Conservation (phyloP, 2,329 filamentous ascomycete species). For the Ilyonectria robusta region DNA sequence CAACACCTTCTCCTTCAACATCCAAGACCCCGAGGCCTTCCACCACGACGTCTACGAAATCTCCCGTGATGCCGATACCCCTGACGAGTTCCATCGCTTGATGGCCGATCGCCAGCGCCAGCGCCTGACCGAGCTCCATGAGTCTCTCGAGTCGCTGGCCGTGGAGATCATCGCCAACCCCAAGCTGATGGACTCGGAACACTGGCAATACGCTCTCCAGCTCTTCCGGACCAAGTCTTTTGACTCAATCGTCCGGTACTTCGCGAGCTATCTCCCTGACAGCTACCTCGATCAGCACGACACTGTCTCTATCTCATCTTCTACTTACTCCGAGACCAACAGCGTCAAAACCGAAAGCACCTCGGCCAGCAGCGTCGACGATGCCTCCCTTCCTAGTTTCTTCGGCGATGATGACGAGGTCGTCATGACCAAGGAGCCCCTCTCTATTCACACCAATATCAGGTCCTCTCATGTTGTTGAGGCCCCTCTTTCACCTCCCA, state of each 20-base stretch:
- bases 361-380: constrained; percentile 57
- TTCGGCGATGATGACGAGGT: constrained; percentile 57
- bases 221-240: constrained; percentile 72
- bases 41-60: constrained; percentile 74
- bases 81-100: constrained; percentile 68
- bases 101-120: constrained; percentile 68
- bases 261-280: constrained; percentile 70
- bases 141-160: constrained; percentile 70
- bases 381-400: constrained; percentile 55
- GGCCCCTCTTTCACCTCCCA: constrained; percentile 57
- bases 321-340: constrained; percentile 57
- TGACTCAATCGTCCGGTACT: constrained; percentile 73
- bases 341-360: constrained; percentile 56
- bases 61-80: constrained; percentile 64
- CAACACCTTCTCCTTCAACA: constrained; percentile 69
- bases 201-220: constrained; percentile 72
- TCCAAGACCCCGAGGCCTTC: constrained; percentile 73
- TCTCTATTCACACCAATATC: constrained; percentile 46
- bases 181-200: constrained; percentile 69
- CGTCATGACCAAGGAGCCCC: constrained; percentile 63
- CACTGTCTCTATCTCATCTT: constrained; percentile 51
- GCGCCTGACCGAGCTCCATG: constrained; percentile 68
- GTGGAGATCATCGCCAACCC: constrained; percentile 74
- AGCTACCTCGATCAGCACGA: constrained; percentile 61
- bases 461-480: constrained; percentile 39